Evolutionary conservation across 345 rosid species (phyloP).

Genomic region (Populus davidiana): DNA sequence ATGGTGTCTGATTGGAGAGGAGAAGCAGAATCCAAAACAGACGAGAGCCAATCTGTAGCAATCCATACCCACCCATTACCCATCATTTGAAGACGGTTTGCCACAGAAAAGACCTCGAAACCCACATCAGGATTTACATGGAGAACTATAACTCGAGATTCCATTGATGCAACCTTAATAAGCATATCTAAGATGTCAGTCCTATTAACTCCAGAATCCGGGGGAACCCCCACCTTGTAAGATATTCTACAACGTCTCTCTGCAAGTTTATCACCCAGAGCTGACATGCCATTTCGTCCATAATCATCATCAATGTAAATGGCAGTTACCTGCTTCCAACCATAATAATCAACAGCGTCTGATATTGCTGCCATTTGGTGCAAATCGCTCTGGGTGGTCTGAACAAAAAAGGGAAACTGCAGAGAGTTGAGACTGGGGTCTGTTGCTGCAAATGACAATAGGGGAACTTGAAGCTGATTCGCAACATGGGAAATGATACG

Average conservation of each 20-base stretch:
- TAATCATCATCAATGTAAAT: slow-evolving; percentile 78
- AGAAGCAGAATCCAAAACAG: slow-evolving; percentile 53
- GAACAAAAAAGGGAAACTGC: slow-evolving; percentile 79
- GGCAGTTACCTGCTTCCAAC: slow-evolving; percentile 82
- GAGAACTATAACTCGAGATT: slow-evolving; percentile 72
- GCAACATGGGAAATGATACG: slow-evolving; percentile 68
- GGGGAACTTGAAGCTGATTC: slow-evolving; percentile 71
- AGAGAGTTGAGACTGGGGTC: slow-evolving; percentile 82
- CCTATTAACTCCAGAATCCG: slow-evolving; percentile 31
- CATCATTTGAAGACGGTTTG: slow-evolving; percentile 81
- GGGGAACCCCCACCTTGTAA: slow-evolving; percentile 60
- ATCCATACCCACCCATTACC: slow-evolving; percentile 94
- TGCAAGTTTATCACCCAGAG: slow-evolving; percentile 73
- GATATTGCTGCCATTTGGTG: slow-evolving; percentile 87
- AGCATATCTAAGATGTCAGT: slow-evolving; percentile 62
- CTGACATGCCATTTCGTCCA: slow-evolving; percentile 78
- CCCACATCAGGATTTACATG: slow-evolving; percentile 59
- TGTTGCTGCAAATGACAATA: slow-evolving; percentile 83
- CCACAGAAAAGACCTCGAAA: slow-evolving; percentile 55
- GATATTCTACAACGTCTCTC: slow-evolving; percentile 65
- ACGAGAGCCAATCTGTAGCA: slow-evolving; percentile 84
- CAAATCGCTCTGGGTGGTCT: slow-evolving; percentile 72
- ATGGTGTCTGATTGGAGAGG: slow-evolving; percentile 58
- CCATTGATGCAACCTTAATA: slow-evolving; percentile 70
- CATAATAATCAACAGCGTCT: slow-evolving; percentile 58